These are phyloP conservation scores for Lasiodiplodia hormozganensis DNA, from an alignment of 2,329 filamentous ascomycete genomes.

Conservation along the genomic window DNA sequence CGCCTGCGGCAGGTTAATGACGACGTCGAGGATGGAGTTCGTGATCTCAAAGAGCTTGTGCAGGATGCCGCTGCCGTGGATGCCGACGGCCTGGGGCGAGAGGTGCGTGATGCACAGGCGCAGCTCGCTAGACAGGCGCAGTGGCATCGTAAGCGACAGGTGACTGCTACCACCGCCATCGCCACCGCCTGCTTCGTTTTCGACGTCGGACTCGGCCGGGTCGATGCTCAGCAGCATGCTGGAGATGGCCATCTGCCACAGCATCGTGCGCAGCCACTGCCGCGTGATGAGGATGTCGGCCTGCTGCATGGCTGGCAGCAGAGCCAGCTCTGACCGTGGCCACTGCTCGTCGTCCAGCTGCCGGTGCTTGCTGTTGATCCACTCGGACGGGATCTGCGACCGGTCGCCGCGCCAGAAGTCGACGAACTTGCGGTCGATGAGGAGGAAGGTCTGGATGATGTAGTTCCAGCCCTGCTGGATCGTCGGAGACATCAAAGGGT, in stretches of 20 bases:
- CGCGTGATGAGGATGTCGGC: constrained; percentile 59
- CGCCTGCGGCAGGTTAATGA: constrained; percentile 58
- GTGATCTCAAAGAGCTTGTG: constrained; percentile 68
- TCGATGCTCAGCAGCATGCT: constrained; percentile 48
- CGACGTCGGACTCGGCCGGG: not conserved
- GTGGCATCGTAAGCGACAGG: constrained; percentile 54
- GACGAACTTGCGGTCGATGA: constrained; percentile 55
- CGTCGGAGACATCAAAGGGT: constrained; percentile 46
- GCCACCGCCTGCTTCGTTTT: not conserved
- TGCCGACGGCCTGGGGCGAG: constrained; percentile 56
- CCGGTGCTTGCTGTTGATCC: constrained; percentile 55
- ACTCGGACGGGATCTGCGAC: constrained; percentile 49
- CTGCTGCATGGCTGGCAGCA: constrained; percentile 52
- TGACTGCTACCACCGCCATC: not conserved
- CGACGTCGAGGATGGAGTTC: constrained; percentile 65
- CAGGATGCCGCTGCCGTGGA: constrained; percentile 64
- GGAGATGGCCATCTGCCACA: constrained; percentile 59
- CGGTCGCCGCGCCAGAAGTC: constrained; percentile 50
- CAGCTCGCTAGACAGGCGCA: constrained; percentile 53
- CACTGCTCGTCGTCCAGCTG: constrained; percentile 51
- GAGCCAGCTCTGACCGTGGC: constrained; percentile 37
- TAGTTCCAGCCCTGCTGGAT: constrained; percentile 54
- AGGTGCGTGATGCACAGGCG: constrained; percentile 52
- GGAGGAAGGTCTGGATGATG: constrained; percentile 53
- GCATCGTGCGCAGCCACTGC: constrained; percentile 57